Conservation (phyloP, 139 green algal genomes). For the Chlorella sp. region DNA sequence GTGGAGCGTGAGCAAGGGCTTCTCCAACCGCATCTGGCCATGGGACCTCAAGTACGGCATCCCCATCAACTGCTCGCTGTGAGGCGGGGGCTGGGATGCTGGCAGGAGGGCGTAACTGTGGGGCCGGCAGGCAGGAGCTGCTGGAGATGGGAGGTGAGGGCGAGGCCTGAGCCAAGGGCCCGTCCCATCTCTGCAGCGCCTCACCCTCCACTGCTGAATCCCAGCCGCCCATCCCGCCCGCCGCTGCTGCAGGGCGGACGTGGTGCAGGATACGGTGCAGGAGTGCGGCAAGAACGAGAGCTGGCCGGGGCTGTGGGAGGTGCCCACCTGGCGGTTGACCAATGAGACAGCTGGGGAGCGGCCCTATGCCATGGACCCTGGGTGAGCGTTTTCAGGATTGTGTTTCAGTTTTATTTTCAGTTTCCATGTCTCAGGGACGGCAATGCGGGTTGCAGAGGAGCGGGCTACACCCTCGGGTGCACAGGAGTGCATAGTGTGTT, state of each 20-base stretch:
- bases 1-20: neutral
- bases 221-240: no score
- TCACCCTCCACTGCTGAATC: no score
- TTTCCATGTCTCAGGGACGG: no score
- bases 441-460: no score
- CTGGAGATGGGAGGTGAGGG: neutral
- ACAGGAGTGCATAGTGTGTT: no score
- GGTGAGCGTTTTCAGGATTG: no score
- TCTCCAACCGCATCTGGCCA: slow-evolving; percentile 24
- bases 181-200: no score
- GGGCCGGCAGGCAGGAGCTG: no score
- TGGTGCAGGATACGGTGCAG: slow-evolving; percentile 10
- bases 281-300: neutral
- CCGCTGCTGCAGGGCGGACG: neutral
- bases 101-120: neutral
- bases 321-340: slow-evolving; percentile 8
- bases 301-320: slow-evolving; percentile 15
- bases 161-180: no score
- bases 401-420: no score
- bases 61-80: slow-evolving; percentile 30
- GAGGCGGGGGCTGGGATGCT: neutral
- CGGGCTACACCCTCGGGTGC: no score
- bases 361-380: slow-evolving; percentile 20
- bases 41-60: slow-evolving; percentile 24
- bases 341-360: neutral